These are phyloP conservation scores for Zygnema circumcarinatum DNA, from an alignment of 139 green algal species.

Conservation along the genomic window DNA sequence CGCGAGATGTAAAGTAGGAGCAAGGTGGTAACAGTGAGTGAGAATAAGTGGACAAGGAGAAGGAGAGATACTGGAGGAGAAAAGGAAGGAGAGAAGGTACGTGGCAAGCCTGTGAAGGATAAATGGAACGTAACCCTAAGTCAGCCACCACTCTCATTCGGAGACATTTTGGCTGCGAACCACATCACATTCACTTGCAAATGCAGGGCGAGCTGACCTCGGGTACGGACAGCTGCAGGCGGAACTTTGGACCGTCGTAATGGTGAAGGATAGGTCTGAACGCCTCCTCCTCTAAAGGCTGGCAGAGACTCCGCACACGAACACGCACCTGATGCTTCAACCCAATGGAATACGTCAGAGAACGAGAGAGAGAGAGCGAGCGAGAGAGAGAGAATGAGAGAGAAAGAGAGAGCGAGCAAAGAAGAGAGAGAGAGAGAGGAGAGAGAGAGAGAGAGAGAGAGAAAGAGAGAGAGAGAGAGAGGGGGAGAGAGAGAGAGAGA, in stretches of 20 bases:
- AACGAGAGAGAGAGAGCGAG: background rate
- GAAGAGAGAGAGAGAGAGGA: background rate
- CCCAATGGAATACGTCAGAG: no score
- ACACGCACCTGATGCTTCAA: slow-evolving; percentile 40
- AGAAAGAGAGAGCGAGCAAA: background rate
- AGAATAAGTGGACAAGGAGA: background rate
- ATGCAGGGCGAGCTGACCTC: no score
- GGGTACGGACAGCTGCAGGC: slow-evolving; percentile 35
- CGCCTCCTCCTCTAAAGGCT: slow-evolving; percentile 32
- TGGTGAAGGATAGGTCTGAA: slow-evolving; percentile 48
- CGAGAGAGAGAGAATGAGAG: background rate
- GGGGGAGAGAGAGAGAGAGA: background rate
- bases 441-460: background rate
- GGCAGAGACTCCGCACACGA: slow-evolving; percentile 23
- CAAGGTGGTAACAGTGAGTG: background rate
- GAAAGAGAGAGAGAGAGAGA: background rate
- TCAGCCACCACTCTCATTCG: background rate
- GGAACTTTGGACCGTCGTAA: slow-evolving; percentile 55
- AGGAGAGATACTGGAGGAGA: background rate
- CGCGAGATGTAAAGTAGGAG: background rate
- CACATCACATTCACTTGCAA: no score
- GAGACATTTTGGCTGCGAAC: background rate
- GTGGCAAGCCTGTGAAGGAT: background rate
- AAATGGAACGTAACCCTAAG: background rate
- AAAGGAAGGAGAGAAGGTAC: background rate